Evolutionary conservation across 73 alveolate species (phyloP).

Genomic region (Tetrahymena malaccensis): DNA sequence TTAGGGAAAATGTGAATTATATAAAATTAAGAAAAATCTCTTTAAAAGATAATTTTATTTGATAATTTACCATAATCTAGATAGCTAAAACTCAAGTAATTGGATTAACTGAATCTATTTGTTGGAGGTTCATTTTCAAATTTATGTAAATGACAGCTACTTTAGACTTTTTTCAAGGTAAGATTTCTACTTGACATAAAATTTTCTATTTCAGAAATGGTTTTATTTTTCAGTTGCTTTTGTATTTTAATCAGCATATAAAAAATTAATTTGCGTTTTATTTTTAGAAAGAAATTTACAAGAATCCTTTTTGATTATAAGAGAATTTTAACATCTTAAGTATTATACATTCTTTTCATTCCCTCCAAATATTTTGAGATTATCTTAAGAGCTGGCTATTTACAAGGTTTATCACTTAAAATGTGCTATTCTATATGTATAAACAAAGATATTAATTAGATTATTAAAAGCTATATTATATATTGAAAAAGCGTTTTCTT

Average conservation of each 20-base stretch:
- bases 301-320: not conserved
- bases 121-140: not conserved
- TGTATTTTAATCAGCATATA: not conserved
- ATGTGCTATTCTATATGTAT: not conserved
- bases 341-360: not conserved
- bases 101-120: not conserved
- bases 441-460: too few species aligned
- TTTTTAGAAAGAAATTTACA: not conserved
- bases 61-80: not conserved
- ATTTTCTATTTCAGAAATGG: not conserved
- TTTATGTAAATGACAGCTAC: not conserved
- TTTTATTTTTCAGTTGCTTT: not conserved
- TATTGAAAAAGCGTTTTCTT: not conserved
- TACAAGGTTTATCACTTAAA: not conserved
- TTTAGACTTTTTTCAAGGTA: not conserved
- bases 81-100: not conserved
- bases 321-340: not conserved
- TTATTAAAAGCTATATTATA: not conserved
- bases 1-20: too few species aligned
- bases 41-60: too few species aligned
- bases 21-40: too few species aligned
- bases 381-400: not conserved
- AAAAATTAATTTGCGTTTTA: not conserved
- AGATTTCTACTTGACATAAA: not conserved
- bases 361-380: not conserved